Conservation (phyloP, 1,139 yeast genomes). For the Hemisphaericaspora xylanilytica region DNA sequence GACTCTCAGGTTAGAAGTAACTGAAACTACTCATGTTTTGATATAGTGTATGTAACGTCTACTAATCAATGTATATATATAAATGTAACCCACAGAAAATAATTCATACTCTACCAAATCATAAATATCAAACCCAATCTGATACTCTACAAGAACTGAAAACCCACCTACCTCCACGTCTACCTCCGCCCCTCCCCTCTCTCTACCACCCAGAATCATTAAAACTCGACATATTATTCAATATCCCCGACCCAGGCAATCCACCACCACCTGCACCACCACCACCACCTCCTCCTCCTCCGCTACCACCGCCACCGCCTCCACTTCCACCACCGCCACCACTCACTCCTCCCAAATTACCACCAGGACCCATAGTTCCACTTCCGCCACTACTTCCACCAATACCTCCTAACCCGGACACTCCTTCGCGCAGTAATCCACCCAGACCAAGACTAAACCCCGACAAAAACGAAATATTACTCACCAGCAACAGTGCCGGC, state of each 20-base stretch:
- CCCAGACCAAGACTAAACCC: constrained; percentile 4
- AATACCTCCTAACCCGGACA: not conserved
- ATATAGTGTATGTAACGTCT: too few relatives aligned
- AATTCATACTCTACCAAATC: not conserved
- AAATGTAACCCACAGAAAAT: not conserved
- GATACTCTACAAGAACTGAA: not conserved
- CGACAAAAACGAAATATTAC: constrained; percentile 7
- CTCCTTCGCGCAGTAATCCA: not conserved
- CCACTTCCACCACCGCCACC: not conserved
- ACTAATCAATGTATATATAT: too few relatives aligned
- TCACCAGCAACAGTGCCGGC: not conserved
- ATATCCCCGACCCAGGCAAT: constrained; percentile 2
- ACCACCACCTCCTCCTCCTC: not conserved
- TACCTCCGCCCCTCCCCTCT: not conserved
- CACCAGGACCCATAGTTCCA: constrained; percentile 1
- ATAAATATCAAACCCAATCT: too few relatives aligned
- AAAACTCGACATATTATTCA: constrained; percentile 10
- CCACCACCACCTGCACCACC: not conserved
- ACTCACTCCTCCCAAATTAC: not conserved
- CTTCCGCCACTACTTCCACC: not conserved
- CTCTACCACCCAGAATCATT: constrained; percentile 12
- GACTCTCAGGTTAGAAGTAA: too few relatives aligned
- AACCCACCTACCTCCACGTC: not conserved
- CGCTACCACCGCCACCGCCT: not conserved
- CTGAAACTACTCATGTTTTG: too few relatives aligned